Conservation (phyloP, 768 basidiomycete genomes). For the Mrakia frigida region DNA sequence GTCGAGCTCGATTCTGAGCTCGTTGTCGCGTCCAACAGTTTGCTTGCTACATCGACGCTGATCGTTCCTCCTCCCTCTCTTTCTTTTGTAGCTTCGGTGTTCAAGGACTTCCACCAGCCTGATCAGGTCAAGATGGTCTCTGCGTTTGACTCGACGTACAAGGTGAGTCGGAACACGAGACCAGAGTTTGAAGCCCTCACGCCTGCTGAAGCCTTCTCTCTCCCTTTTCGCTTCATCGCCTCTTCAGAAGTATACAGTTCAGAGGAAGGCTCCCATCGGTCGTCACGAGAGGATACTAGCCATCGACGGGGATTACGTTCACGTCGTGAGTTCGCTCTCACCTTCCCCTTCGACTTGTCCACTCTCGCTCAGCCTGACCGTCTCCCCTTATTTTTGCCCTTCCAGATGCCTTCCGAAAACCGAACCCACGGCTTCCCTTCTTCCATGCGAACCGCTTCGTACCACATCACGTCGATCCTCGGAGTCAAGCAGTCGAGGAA, state of each 20-base stretch:
- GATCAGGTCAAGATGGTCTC: constrained; percentile 54
- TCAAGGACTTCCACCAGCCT: constrained; percentile 78
- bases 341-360: background rate
- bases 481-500: constrained; percentile 79
- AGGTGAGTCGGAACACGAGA: constrained; percentile 49
- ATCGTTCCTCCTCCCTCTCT: background rate
- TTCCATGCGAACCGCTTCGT: constrained; percentile 74
- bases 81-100: constrained; percentile 65
- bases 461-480: constrained; percentile 80
- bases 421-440: constrained; percentile 53
- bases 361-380: constrained; percentile 31
- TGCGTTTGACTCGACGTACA: constrained; percentile 81
- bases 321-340: constrained; percentile 4
- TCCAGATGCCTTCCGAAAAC: constrained; percentile 68
- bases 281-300: constrained; percentile 86
- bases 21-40: background rate
- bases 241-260: constrained; percentile 77
- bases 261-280: constrained; percentile 88
- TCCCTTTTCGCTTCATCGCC: background rate
- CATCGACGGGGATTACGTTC: constrained; percentile 73
- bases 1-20: constrained; percentile 30
- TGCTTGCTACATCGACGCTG: too few relatives aligned
- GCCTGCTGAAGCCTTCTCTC: background rate
- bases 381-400: constrained; percentile 59
- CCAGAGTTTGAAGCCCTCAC: background rate